Evolutionary conservation across 2,329 filamentous ascomycete species (phyloP).

Genomic region (Nemania sp.): DNA sequence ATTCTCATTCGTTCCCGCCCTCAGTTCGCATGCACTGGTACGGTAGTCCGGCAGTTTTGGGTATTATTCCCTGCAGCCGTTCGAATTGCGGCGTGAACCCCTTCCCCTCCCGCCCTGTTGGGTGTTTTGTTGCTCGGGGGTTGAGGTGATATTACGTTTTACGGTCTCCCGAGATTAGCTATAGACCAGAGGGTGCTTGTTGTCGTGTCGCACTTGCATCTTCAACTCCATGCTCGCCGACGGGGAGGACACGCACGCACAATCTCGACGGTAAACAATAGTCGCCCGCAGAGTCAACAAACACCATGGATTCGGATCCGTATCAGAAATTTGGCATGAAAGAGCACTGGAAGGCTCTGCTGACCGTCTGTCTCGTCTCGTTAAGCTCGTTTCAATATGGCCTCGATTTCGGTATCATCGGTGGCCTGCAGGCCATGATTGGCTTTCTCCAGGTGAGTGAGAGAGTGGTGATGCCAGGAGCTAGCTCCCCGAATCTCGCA

Average conservation of each 20-base stretch:
- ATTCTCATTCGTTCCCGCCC: conserved; percentile 12
- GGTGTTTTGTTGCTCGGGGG: background rate
- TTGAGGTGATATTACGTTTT: background rate
- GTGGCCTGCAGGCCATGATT: conserved; percentile 42
- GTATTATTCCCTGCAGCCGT: background rate
- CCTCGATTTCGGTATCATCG: conserved; percentile 41
- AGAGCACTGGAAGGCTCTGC: conserved; percentile 37
- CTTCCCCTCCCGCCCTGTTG: too few relatives aligned
- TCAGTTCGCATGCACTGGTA: background rate
- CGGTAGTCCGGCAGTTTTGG: conserved; percentile 18
- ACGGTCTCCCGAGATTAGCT: background rate
- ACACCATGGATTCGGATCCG: conserved; percentile 30
- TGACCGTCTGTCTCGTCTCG: conserved; percentile 37
- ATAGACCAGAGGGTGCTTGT: background rate
- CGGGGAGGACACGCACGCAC: background rate
- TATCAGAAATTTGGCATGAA: conserved; percentile 28
- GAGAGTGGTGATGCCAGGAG: background rate
- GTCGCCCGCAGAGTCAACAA: background rate
- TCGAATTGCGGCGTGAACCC: background rate
- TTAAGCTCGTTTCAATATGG: conserved; percentile 42
- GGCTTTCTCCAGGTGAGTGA: conserved; percentile 40
- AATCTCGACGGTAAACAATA: background rate
- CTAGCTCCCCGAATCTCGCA: background rate
- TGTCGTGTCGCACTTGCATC: background rate
- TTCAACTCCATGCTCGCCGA: background rate